These are phyloP conservation scores for Puccinia hordei DNA, from an alignment of 1,284 basidiomycete genomes.

Conservation along the genomic window DNA sequence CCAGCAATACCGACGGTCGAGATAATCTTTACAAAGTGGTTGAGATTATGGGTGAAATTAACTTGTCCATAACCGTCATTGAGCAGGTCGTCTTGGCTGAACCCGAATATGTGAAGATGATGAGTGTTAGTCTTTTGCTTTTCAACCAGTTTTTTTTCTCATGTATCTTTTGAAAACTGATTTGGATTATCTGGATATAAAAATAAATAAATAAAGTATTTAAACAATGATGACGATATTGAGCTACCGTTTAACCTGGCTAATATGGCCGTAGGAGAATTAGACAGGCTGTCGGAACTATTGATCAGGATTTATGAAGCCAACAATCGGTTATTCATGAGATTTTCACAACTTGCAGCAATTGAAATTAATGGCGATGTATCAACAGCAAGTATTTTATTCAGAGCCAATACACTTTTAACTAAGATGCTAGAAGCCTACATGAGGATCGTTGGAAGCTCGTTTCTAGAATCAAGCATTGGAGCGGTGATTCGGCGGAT, in stretches of 20 bases:
- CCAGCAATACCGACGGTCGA: background rate
- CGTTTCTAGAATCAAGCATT: conserved; percentile 40
- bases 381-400: conserved; percentile 44
- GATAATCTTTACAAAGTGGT: background rate
- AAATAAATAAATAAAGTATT: conserved; percentile 16
- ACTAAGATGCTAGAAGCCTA: conserved; percentile 50
- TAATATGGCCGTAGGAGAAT: conserved; percentile 65
- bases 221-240: conserved; percentile 51
- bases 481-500: conserved; percentile 46
- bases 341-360: conserved; percentile 57
- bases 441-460: conserved; percentile 44
- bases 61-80: conserved; percentile 38
- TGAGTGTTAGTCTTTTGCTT: conserved; percentile 22
- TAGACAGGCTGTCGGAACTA: conserved; percentile 58
- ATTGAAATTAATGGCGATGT: conserved; percentile 52
- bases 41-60: conserved; percentile 35
- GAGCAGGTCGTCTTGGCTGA: conserved; percentile 50
- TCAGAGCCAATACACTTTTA: conserved; percentile 46
- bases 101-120: conserved; percentile 36
- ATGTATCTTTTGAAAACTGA: conserved; percentile 51
- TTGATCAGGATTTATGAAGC: conserved; percentile 65
- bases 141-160: conserved; percentile 25
- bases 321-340: conserved; percentile 61
- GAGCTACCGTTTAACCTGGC: conserved; percentile 64
- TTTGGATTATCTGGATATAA: conserved; percentile 54